phyloP scores from a whole-genome alignment of 495 filamentous ascomycete genomes.

The Talaromyces nanjingensis region DNA sequence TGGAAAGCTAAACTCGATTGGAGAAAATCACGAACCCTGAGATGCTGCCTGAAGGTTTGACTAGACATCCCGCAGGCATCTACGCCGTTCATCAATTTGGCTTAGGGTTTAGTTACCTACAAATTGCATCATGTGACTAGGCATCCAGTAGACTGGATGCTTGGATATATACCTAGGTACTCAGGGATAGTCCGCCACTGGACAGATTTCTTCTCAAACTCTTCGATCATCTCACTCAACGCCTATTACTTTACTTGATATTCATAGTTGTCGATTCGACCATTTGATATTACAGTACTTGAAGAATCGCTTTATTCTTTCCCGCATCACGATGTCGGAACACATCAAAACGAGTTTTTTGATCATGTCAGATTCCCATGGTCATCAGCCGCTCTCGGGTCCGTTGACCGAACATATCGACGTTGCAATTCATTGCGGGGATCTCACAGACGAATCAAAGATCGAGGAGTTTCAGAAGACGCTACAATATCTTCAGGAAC shows the following conservation, averaged over 20 bases:
- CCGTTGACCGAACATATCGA: conserved; percentile 40
- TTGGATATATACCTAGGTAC: not conserved
- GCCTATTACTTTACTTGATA: not conserved
- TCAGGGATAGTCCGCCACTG: not conserved
- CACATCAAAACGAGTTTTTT: conserved; percentile 39
- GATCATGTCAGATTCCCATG: conserved; percentile 54
- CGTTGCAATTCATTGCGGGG: conserved; percentile 62
- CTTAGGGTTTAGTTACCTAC: not conserved
- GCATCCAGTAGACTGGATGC: not conserved
- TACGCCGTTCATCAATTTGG: too few relatives aligned
- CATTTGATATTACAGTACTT: not conserved
- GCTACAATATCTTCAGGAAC: conserved; percentile 40
- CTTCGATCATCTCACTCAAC: not conserved
- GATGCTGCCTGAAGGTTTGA: not conserved
- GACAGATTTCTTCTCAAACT: not conserved
- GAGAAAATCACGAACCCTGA: too few relatives aligned
- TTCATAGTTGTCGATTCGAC: not conserved
- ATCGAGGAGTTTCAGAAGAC: conserved; percentile 43
- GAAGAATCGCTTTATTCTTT: not conserved
- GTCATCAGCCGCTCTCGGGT: conserved; percentile 18
- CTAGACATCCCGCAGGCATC: not conserved
- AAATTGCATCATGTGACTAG: not conserved
- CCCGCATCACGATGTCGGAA: not conserved
- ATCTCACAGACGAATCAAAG: conserved; percentile 54
- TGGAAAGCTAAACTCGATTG: too few relatives aligned